Evolutionary conservation across 2,329 filamentous ascomycete genomes (phyloP).

Genomic region (Ophiobolus disseminans): DNA sequence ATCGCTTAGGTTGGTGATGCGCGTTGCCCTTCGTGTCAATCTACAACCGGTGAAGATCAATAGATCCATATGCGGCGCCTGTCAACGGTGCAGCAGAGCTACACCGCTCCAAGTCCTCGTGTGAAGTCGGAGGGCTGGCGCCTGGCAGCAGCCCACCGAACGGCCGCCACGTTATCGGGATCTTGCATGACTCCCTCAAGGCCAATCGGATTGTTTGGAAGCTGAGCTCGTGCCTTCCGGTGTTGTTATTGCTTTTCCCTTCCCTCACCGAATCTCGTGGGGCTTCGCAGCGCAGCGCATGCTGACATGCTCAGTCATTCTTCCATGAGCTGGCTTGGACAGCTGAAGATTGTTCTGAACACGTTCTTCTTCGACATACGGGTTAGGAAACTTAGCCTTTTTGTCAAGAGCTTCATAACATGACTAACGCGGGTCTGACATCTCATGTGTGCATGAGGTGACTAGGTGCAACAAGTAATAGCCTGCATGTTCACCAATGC

Average conservation of each 20-base stretch:
- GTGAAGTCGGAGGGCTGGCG: conserved; percentile 2
- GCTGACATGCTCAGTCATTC: conserved; percentile 5
- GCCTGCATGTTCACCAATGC: too few species aligned
- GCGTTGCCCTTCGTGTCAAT: too few species aligned
- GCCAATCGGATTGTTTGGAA: conserved; percentile 11
- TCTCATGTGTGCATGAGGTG: too few species aligned
- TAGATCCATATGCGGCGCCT: conserved; percentile 3
- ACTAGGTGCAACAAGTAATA: too few species aligned
- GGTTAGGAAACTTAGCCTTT: too few species aligned
- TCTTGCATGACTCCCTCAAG: background rate
- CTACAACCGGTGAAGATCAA: conserved; percentile 4
- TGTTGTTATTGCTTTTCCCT: conserved; percentile 10
- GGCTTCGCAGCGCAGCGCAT: background rate
- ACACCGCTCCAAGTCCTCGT: background rate
- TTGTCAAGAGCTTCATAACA: too few species aligned
- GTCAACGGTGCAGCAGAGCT: background rate
- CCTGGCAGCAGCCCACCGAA: conserved; percentile 7
- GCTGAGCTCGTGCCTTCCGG: background rate
- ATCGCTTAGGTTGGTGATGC: too few species aligned
- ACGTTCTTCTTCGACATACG: too few species aligned
- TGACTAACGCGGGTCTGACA: too few species aligned
- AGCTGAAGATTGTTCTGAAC: background rate
- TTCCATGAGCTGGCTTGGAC: conserved; percentile 7
- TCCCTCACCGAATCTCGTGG: conserved; percentile 1
- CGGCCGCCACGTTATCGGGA: conserved; percentile 13